Base-by-base conservation (phyloP, 306 rosid species). In the Spatholobus suberectus region DNA sequence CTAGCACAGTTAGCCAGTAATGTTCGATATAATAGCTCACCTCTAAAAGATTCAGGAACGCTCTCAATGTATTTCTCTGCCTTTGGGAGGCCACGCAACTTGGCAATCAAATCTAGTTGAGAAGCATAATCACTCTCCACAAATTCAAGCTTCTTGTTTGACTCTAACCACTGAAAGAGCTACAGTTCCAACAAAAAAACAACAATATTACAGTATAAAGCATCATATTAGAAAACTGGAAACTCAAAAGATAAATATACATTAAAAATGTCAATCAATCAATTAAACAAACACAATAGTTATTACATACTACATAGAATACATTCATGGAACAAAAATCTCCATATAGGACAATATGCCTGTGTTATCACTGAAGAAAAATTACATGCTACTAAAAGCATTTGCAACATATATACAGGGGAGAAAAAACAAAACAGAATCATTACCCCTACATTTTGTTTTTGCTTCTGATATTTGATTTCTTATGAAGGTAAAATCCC, bases 111-210 rank as follows among this genome's bases (percentile, higher is more conserved):
- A 87, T 92, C 96, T 32, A 95, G 81, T 17, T 87, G 91, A 86
- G 97, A 90, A 77, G 89, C 89, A 87, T 93, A 90, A 85, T 93
- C 94, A 51, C 61, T 83, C 82, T 93, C 94, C 27, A 23, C 4
- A 75, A 88, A 90, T 26, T 95, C 94, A 75, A 89, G 85, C 88
- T 79, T 58, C 54, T 89, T 83, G 34, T 85, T 89, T 49, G 81
- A 78, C 82, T 90, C 97, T 81, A 90, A 73, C 99, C 99, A 95
- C 85, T 92, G 92, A 8, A 88, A 89, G 61, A 93, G 85, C 99
- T 95, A 90, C 87, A 86, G 81, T 86, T 74, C 79, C 73, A 35
- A 70, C 35, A 76, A 46, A 61, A 81, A 61, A 52, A 44, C 3
- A 8, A 43, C 15, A 15, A 24, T 73, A 49, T 27, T 49, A 65